phyloP scores from a whole-genome alignment of 805 yeast species.

The Priceomyces castillae region DNA sequence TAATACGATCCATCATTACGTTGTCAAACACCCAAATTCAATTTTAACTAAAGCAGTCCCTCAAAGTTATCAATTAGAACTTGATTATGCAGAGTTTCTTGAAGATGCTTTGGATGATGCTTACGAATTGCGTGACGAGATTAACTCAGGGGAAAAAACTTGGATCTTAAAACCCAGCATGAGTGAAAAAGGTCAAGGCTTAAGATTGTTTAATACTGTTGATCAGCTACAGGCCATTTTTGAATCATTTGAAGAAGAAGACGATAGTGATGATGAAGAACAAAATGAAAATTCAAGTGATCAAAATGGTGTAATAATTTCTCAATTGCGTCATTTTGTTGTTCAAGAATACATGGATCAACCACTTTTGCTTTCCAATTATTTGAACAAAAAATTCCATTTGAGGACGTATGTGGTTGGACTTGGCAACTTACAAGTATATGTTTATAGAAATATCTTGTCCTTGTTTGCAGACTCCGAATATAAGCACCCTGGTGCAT shows the following conservation, averaged over 20 bases:
- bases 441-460: conserved; percentile 75
- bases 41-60: conserved; percentile 63
- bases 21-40: conserved; percentile 71
- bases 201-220: conserved; percentile 72
- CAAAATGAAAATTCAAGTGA: conserved; percentile 23
- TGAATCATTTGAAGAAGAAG: conserved; percentile 80
- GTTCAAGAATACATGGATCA: conserved; percentile 74
- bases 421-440: conserved; percentile 71
- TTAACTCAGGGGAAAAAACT: conserved; percentile 57
- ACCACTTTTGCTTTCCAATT: conserved; percentile 64
- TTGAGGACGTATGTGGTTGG: conserved; percentile 81
- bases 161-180: conserved; percentile 96
- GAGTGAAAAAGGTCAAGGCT: conserved; percentile 98
- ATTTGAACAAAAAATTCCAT: conserved; percentile 78
- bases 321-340: conserved; percentile 87
- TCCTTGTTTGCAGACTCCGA: conserved; percentile 69
- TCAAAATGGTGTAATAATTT: conserved; percentile 69
- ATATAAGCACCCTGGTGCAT: conserved; percentile 37
- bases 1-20: conserved; percentile 74
- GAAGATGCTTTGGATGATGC: conserved; percentile 93
- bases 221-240: conserved; percentile 81
- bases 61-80: conserved; percentile 73
- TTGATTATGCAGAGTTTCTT: conserved; percentile 93
- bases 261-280: conserved; percentile 58
- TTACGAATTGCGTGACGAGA: conserved; percentile 79